phyloP scores from a whole-genome alignment of 352 stramenopile species.

The Globisporangium heterothallicum region DNA sequence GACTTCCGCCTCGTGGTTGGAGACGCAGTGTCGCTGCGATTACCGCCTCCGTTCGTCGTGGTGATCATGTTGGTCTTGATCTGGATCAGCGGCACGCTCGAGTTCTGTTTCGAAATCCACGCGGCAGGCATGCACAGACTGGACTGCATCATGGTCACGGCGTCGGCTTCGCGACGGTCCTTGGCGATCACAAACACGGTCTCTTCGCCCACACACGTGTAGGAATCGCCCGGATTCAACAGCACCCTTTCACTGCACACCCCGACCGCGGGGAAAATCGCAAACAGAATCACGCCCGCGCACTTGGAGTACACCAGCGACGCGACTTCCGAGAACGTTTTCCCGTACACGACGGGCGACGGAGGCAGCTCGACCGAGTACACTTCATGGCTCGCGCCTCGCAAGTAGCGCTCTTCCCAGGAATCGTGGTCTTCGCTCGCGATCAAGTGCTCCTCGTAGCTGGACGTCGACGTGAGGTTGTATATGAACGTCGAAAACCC shows the following conservation, averaged over 20 bases:
- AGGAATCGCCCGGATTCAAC: slow-evolving; percentile 75
- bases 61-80: slow-evolving; percentile 13
- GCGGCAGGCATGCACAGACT: slow-evolving; percentile 11
- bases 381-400: slow-evolving; percentile 70
- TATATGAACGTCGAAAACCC: slow-evolving; percentile 87
- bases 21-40: not conserved
- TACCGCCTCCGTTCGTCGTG: not conserved
- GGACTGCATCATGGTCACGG: slow-evolving; percentile 25
- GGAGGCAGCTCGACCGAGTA: slow-evolving; percentile 69
- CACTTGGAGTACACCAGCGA: slow-evolving; percentile 74
- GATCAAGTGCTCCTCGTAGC: slow-evolving; percentile 34
- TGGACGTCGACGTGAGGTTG: slow-evolving; percentile 79
- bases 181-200: slow-evolving; percentile 72
- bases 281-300: slow-evolving; percentile 73
- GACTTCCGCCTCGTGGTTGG: slow-evolving; percentile 17
- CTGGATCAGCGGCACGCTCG: not conserved
- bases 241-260: slow-evolving; percentile 37
- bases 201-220: slow-evolving; percentile 61
- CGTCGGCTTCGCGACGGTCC: slow-evolving; percentile 45
- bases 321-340: slow-evolving; percentile 76
- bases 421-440: slow-evolving; percentile 25
- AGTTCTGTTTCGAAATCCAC: slow-evolving; percentile 14
- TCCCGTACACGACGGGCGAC: slow-evolving; percentile 41
- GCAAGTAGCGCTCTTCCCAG: slow-evolving; percentile 73
- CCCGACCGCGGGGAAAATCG: slow-evolving; percentile 30